Percentiles rank a stretch among this genome's conserved stretches.
Evolutionary conservation across 768 basidiomycete genomes (phyloP).

Genomic region (Tylopilus vinaceipallidus): DNA sequence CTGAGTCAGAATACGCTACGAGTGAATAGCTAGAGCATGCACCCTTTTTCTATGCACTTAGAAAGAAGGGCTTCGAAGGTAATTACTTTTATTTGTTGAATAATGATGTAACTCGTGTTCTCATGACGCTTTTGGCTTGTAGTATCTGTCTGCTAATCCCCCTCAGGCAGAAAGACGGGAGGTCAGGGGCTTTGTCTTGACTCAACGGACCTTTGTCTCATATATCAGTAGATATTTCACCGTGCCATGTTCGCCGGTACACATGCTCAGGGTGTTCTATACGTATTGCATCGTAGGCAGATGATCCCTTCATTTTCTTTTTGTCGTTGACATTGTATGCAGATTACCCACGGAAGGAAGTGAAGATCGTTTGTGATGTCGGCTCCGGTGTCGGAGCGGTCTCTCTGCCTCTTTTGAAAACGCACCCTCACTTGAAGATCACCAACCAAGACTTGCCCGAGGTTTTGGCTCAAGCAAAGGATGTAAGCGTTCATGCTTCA

Average conservation of each 20-base stretch:
- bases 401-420: slow-evolving; percentile 26
- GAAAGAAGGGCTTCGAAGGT: slow-evolving; percentile 5
- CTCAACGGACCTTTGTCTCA: background rate
- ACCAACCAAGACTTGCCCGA: slow-evolving; percentile 28
- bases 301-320: background rate
- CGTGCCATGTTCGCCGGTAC: slow-evolving; percentile 16
- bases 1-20: slow-evolving; percentile 16
- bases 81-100: slow-evolving; percentile 15
- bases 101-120: slow-evolving; percentile 10
- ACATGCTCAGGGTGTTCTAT: slow-evolving; percentile 13
- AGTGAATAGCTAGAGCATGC: slow-evolving; percentile 16
- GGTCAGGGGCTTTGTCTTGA: background rate
- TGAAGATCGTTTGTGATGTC: slow-evolving; percentile 27
- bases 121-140: background rate
- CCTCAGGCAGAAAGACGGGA: slow-evolving; percentile 14
- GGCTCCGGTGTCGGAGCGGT: slow-evolving; percentile 28
- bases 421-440: slow-evolving; percentile 26
- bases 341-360: slow-evolving; percentile 27
- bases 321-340: background rate
- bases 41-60: slow-evolving; percentile 12
- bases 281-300: slow-evolving; percentile 21
- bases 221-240: slow-evolving; percentile 19
- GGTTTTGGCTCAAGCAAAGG: slow-evolving; percentile 19
- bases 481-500: slow-evolving; percentile 6
- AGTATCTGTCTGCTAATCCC: background rate